Conservation (phyloP, 306 rosid species). For the Hippophae tibetana region DNA sequence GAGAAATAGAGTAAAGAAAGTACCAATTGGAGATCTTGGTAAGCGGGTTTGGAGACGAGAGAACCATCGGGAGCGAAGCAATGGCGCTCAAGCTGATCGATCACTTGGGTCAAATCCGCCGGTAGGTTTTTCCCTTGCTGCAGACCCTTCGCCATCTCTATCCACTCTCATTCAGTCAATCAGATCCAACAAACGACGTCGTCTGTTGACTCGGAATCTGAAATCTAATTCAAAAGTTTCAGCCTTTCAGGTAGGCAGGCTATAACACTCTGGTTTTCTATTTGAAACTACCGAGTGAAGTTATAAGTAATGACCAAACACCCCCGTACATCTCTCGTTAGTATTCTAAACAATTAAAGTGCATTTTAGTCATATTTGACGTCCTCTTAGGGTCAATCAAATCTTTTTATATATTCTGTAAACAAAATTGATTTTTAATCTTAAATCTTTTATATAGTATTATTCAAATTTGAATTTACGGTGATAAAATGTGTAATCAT, state of each 20-base stretch:
- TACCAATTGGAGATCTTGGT: conserved; percentile 74
- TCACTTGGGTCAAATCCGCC: conserved; percentile 56
- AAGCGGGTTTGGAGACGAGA: conserved; percentile 70
- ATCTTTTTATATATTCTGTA: conserved; percentile 27
- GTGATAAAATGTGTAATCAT: no score
- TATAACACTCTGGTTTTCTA: background rate
- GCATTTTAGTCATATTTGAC: no score
- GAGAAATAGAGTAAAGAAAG: conserved; percentile 8
- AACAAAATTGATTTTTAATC: conserved; percentile 44
- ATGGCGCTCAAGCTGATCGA: conserved; percentile 87
- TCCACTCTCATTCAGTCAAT: background rate
- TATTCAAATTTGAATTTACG: no score
- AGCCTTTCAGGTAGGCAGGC: background rate
- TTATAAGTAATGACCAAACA: no score
- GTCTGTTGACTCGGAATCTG: background rate
- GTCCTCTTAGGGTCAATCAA: no score
- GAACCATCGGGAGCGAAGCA: conserved; percentile 91
- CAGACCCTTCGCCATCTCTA: conserved; percentile 58
- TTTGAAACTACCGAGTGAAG: no score
- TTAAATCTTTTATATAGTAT: conserved; percentile 7
- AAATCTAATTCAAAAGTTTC: background rate
- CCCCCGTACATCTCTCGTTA: no score
- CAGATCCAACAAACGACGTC: conserved; percentile 16
- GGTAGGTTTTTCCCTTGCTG: conserved; percentile 59
- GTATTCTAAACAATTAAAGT: no score